Evolutionary conservation across 148 eudicot genomes (phyloP).

Genomic region (Spergularia marina): DNA sequence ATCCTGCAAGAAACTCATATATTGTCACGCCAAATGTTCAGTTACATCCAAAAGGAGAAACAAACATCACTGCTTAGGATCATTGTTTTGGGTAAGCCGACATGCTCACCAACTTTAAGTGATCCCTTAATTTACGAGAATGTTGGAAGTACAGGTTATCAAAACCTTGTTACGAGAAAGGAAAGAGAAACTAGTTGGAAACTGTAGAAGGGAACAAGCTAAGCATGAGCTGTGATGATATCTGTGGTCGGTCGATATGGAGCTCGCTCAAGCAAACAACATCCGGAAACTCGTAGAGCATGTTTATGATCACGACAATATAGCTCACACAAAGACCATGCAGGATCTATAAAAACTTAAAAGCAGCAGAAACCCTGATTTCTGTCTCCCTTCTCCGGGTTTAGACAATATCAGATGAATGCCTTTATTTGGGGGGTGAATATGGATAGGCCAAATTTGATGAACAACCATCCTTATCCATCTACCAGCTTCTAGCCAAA

Average conservation of each 20-base stretch:
- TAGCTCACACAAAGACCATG: conserved; percentile 1
- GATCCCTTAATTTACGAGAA: too few species aligned
- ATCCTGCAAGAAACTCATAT: conserved; percentile 41
- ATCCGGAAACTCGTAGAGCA: neutral
- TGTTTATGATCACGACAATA: neutral
- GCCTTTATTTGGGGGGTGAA: neutral
- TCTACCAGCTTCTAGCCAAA: too few species aligned
- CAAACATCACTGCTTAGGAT: too few species aligned
- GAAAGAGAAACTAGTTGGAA: too few species aligned
- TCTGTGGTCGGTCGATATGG: neutral
- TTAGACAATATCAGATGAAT: too few species aligned
- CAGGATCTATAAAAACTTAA: neutral
- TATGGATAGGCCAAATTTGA: too few species aligned
- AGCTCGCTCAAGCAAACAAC: neutral
- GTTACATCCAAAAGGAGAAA: neutral
- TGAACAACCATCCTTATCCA: too few species aligned
- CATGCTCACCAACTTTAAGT: too few species aligned
- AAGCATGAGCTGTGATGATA: neutral
- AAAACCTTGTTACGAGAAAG: too few species aligned
- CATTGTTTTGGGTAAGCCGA: too few species aligned
- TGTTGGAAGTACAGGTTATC: too few species aligned
- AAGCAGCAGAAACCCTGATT: neutral
- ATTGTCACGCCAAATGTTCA: neutral
- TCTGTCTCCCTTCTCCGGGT: neutral
- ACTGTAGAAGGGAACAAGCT: neutral